Base-by-base conservation (phyloP, 2,329 filamentous ascomycete genomes). In the Stemphylium lycopersici region DNA sequence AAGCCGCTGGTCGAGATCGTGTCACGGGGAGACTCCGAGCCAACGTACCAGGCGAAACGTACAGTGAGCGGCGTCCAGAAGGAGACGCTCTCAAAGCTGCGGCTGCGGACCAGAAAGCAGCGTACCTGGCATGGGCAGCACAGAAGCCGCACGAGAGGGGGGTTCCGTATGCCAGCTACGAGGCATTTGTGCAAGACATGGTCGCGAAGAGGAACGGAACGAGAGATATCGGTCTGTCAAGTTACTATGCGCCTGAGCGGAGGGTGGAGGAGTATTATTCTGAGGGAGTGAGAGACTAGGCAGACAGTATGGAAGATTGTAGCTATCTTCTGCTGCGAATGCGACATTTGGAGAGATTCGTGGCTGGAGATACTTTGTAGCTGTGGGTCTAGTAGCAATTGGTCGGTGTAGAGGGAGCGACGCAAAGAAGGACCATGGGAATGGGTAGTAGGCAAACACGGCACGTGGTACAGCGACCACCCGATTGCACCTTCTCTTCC, bases 241-340 rank as follows among this genome's bases (percentile, higher is more conserved):
- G 59, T 26, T 70, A 63, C 36, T 70, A 67, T 60, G 67, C 67
- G 52, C 67, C 67, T 15, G 56, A 57, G 52, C 58, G 58, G 55
- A 55, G 41, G 41, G 31, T 62, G 6, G 56, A 48, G 32, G 63
- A 68, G 48, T 69, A 57, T 52, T 70, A 67, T 59, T 44, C 52
- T 10, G 56, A 51, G 10, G 29, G 43, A n/a, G 38, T 49, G 26
- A 49, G 58, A 34, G 37, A 54, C 12, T 56, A 45, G 42, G 29
- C 3, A 24, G 7, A 6, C 3, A 29, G 26, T 6, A 29, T 29
- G 26, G 26, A 29, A 11, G 26, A 8, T 4, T 10, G 26, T 11
- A 29, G 6, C 26, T 29, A 29, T 11, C 10, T 10, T 11, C 26
- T 29, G 5, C 26, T 29, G 11, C 6, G 7, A 29, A 29, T 29